A percentile compares a stretch with the other conserved stretches of the same genome.
Conservation (phyloP, 345 rosid genomes). For the Arabis alpina region DNA sequence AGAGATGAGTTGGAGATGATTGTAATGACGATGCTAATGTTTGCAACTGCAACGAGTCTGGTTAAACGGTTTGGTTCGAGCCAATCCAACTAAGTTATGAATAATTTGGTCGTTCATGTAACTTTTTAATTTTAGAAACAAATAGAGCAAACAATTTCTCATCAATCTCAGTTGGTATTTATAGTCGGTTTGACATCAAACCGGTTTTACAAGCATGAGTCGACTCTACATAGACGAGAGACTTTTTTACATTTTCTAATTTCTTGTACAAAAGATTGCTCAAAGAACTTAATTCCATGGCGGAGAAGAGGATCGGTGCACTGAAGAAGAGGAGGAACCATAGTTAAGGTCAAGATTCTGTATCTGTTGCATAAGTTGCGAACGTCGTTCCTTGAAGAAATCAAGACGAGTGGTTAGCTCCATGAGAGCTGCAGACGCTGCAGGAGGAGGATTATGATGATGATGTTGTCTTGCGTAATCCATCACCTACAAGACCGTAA, state of each 20-base stretch:
- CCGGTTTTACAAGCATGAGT: slow-evolving; percentile 40
- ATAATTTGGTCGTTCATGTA: too few relatives aligned
- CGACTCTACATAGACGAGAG: slow-evolving; percentile 9
- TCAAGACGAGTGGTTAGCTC: slow-evolving; percentile 91
- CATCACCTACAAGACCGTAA: slow-evolving; percentile 50
- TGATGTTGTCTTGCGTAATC: slow-evolving; percentile 49
- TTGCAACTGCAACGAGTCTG: too few relatives aligned
- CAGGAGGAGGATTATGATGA: slow-evolving; percentile 59
- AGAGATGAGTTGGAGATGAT: too few relatives aligned
- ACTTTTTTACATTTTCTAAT: slow-evolving; percentile 19
- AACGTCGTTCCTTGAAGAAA: slow-evolving; percentile 96
- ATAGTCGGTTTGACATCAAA: slow-evolving; percentile 20
- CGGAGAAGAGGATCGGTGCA: slow-evolving; percentile 77
- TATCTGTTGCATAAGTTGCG: slow-evolving; percentile 96
- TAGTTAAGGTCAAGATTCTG: slow-evolving; percentile 89
- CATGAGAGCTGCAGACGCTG: slow-evolving; percentile 81
- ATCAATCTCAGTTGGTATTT: slow-evolving; percentile 9
- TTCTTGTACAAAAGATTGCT: neutral
- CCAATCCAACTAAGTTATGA: too few relatives aligned
- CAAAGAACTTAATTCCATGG: slow-evolving; percentile 67
- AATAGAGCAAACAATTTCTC: neutral
- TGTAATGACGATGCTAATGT: too few relatives aligned
- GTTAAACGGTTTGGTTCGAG: too few relatives aligned
- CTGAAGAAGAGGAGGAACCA: slow-evolving; percentile 66
- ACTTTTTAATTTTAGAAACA: neutral